Conservation (phyloP, 805 yeast genomes). For the Maudiozyma barnettii region DNA sequence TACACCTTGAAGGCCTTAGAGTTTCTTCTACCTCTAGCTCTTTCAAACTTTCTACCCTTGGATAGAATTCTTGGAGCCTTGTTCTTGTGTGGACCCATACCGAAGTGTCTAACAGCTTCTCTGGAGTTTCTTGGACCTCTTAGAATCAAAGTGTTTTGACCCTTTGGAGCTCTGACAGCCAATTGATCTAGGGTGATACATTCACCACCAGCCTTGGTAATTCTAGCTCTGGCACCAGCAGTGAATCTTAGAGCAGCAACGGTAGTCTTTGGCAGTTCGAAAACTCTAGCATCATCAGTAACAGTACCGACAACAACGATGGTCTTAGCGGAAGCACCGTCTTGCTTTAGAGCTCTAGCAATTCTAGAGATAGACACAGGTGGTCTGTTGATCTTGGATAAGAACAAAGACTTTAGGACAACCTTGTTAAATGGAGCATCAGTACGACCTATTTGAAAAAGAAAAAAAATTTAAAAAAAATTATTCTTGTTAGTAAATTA, state of each 20-base stretch:
- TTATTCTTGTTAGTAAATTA: constrained; percentile 21
- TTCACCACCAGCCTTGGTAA: constrained; percentile 98
- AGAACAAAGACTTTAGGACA: constrained; percentile 85
- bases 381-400: constrained; percentile 98
- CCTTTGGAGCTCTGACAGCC: constrained; percentile 98
- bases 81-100: constrained; percentile 99
- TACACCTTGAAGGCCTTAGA: constrained; percentile 99
- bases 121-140: constrained; percentile 99
- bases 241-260: constrained; percentile 99
- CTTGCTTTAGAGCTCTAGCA: constrained; percentile 69
- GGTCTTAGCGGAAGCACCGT: constrained; percentile 82
- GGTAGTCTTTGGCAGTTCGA: constrained; percentile 91
- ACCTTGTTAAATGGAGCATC: constrained; percentile 98
- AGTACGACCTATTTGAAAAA: constrained; percentile 68
- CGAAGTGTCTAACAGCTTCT: constrained; percentile 99
- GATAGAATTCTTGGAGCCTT: constrained; percentile 98
- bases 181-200: constrained; percentile 98
- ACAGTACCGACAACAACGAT: constrained; percentile 98
- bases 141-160: constrained; percentile 94
- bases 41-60: constrained; percentile 99
- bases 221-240: constrained; percentile 96
- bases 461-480: neutral
- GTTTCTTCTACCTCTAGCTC: constrained; percentile 99
- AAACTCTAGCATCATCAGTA: constrained; percentile 93
- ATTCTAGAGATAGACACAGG: constrained; percentile 96